A percentile compares a stretch with the other conserved stretches of the same genome.
Evolutionary conservation across 345 rosid species (phyloP).

Genomic region (Ceriops decandra): DNA sequence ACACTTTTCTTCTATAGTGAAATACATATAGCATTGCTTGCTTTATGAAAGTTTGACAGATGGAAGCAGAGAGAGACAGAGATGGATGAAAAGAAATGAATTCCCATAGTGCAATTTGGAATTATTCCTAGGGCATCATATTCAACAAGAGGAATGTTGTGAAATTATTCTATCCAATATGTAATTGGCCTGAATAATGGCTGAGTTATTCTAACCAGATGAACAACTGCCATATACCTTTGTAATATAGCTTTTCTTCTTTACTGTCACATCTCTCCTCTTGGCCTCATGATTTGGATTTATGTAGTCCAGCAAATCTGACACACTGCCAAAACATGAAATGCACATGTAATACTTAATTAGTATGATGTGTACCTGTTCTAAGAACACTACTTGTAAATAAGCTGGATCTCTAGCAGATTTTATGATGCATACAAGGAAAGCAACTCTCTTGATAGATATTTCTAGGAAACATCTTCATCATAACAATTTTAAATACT

Average conservation of each 20-base stretch:
- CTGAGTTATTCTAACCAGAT: not conserved
- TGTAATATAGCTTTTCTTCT: slow-evolving; percentile 59
- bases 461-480: not conserved
- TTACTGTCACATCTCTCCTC: slow-evolving; percentile 60
- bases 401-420: slow-evolving; percentile 9
- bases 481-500: not conserved
- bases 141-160: too few species aligned
- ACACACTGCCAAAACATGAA: slow-evolving; percentile 60
- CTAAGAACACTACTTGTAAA: slow-evolving; percentile 8
- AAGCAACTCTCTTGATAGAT: not conserved
- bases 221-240: slow-evolving; percentile 46
- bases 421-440: not conserved
- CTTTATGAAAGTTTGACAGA: not conserved
- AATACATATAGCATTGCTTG: not conserved
- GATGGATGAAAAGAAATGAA: too few species aligned
- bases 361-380: slow-evolving; percentile 1
- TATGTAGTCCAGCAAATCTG: slow-evolving; percentile 93
- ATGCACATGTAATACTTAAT: slow-evolving; percentile 21
- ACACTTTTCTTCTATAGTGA: not conserved
- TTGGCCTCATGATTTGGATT: slow-evolving; percentile 79
- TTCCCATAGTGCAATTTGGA: too few species aligned
- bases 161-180: too few species aligned
- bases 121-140: too few species aligned
- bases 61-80: too few species aligned
- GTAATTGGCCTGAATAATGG: not conserved